A percentile compares a stretch with the other conserved stretches of the same genome.
phyloP scores from a whole-genome alignment of 805 yeast species.

The Candida sonorensis region DNA sequence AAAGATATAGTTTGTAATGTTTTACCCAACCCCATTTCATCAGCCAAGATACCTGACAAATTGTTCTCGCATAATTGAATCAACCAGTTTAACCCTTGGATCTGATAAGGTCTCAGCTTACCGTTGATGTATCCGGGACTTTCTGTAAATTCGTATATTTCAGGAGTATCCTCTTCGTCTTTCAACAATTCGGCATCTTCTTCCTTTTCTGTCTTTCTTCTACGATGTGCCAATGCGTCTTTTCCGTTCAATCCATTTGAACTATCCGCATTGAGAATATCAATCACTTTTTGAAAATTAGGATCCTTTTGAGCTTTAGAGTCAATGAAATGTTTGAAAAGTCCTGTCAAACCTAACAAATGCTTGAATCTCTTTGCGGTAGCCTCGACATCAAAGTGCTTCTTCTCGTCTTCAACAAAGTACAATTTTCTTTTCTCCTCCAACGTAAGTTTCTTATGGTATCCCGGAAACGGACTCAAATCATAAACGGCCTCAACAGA shows the following conservation, averaged over 20 bases:
- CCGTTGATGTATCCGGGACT: conserved; percentile 80
- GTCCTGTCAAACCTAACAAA: conserved; percentile 71
- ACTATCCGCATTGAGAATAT: conserved; percentile 21
- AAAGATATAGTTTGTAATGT: conserved; percentile 93
- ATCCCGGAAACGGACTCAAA: conserved; percentile 9
- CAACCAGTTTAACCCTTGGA: conserved; percentile 94
- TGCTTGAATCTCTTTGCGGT: conserved; percentile 65
- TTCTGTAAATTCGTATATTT: conserved; percentile 71
- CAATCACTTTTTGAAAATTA: conserved; percentile 42
- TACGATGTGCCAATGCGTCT: conserved; percentile 41
- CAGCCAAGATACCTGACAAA: conserved; percentile 90
- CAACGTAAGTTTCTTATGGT: conserved; percentile 3
- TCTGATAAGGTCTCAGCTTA: conserved; percentile 78
- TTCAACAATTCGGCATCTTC: conserved; percentile 89
- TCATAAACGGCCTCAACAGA: conserved; percentile 3
- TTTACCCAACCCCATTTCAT: conserved; percentile 97
- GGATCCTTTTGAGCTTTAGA: conserved; percentile 75
- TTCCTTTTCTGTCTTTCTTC: conserved; percentile 88
- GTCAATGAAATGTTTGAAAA: conserved; percentile 84
- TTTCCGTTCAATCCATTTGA: conserved; percentile 5
- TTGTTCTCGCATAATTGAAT: conserved; percentile 81
- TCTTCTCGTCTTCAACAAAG: conserved; percentile 27
- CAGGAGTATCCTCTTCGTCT: conserved; percentile 66
- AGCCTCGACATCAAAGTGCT: conserved; percentile 43
- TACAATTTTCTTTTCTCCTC: conserved; percentile 17